These are phyloP conservation scores for Cryptosporidium xiaoi DNA, from an alignment of 169 alveolate species.

Conservation along the genomic window DNA sequence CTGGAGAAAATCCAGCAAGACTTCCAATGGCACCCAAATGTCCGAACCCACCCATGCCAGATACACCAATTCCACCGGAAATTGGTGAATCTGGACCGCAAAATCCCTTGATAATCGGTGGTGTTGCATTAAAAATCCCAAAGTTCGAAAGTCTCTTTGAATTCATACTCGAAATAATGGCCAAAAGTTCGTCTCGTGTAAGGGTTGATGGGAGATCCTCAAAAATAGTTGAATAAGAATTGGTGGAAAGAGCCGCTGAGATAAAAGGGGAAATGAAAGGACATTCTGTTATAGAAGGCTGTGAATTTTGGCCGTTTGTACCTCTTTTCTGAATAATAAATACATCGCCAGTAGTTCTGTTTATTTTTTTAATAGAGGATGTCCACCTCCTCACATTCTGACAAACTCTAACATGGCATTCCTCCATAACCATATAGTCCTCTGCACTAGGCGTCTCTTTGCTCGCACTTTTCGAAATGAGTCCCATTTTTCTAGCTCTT, in stretches of 20 bases:
- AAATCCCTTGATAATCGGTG: not conserved
- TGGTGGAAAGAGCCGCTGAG: constrained; percentile 43
- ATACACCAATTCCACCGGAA: not conserved
- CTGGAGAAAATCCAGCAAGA: too few relatives aligned
- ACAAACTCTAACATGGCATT: constrained; percentile 83
- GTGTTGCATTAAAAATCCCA: constrained; percentile 40
- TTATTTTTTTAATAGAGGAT: constrained; percentile 85
- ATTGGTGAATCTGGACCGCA: constrained; percentile 14
- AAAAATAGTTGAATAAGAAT: constrained; percentile 19
- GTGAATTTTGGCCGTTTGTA: not conserved
- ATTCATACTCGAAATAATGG: constrained; percentile 30
- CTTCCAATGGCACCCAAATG: too few relatives aligned
- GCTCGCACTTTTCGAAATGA: constrained; percentile 1
- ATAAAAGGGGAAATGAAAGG: constrained; percentile 49
- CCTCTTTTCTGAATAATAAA: constrained; percentile 79
- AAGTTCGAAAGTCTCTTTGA: constrained; percentile 1
- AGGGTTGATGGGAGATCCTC: constrained; percentile 47
- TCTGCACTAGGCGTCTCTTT: constrained; percentile 76
- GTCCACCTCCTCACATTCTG: constrained; percentile 87
- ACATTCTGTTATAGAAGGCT: constrained; percentile 46
- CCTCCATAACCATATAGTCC: constrained; percentile 82
- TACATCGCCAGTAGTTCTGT: constrained; percentile 85
- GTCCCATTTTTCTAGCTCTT: constrained; percentile 79
- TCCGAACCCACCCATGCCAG: too few relatives aligned
- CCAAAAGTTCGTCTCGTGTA: constrained; percentile 15